Conservation (phyloP, 495 filamentous ascomycete genomes). For the Talaromyces thailandensis region DNA sequence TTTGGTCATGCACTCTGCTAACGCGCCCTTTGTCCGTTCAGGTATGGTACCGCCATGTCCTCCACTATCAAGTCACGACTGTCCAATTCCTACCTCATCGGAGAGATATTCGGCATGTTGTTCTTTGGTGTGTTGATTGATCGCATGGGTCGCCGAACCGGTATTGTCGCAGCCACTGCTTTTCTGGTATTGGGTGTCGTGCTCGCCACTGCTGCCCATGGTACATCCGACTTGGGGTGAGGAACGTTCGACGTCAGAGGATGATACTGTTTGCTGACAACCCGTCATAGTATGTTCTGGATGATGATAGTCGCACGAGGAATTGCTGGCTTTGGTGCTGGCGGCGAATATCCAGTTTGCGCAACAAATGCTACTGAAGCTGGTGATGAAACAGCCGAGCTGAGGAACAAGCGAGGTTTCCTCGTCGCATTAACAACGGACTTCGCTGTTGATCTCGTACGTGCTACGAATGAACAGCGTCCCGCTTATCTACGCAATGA, state of each 20-base stretch:
- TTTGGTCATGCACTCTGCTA: neutral
- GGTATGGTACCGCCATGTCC: slow-evolving; percentile 23
- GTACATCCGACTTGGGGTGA: slow-evolving; percentile 19
- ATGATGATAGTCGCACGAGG: slow-evolving; percentile 47
- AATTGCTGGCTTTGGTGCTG: slow-evolving; percentile 42
- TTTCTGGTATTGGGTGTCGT: slow-evolving; percentile 21
- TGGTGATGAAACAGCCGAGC: slow-evolving; percentile 26
- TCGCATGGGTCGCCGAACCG: slow-evolving; percentile 20
- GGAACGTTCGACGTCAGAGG: neutral
- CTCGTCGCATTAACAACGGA: slow-evolving; percentile 24
- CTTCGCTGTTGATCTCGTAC: slow-evolving; percentile 23
- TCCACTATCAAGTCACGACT: slow-evolving; percentile 23
- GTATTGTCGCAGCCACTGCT: slow-evolving; percentile 16
- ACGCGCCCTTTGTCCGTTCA: neutral
- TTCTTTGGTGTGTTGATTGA: slow-evolving; percentile 25
- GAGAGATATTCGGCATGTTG: slow-evolving; percentile 28
- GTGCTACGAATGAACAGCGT: neutral
- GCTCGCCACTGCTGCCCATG: slow-evolving; percentile 21
- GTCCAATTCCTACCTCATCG: slow-evolving; percentile 25
- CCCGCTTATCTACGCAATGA: neutral
- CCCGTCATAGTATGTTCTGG: slow-evolving; percentile 33
- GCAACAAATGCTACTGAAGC: slow-evolving; percentile 36
- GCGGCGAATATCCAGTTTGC: slow-evolving; percentile 40
- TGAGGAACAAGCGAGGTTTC: slow-evolving; percentile 21
- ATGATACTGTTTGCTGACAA: neutral